phyloP scores from a whole-genome alignment of 768 basidiomycete species.

The Lentinula lateritia region DNA sequence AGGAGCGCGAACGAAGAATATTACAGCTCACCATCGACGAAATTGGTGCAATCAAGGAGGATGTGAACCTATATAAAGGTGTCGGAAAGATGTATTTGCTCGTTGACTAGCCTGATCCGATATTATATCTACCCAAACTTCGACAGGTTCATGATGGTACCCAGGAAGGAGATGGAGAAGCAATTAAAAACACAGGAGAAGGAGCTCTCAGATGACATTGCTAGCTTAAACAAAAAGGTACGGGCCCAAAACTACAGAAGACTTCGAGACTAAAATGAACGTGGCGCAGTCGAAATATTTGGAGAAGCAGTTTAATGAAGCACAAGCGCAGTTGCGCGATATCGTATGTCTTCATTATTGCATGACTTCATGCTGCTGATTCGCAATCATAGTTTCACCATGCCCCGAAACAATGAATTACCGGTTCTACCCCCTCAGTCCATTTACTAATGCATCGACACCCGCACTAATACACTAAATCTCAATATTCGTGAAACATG shows the following conservation, averaged over 20 bases:
- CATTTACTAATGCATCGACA: no score
- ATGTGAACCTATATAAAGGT: conserved; percentile 86
- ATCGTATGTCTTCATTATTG: conserved; percentile 49
- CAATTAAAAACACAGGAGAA: conserved; percentile 76
- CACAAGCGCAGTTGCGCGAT: conserved; percentile 80
- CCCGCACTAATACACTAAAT: no score
- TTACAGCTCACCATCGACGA: conserved; percentile 87
- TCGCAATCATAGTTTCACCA: conserved; percentile 48
- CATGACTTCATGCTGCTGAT: background rate
- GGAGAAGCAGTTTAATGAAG: conserved; percentile 91
- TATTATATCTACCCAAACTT: background rate
- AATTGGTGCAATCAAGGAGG: conserved; percentile 60
- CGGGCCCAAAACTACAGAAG: no score
- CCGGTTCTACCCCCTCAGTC: no score
- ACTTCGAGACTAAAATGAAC: background rate
- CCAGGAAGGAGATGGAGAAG: conserved; percentile 71
- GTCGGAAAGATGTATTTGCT: conserved; percentile 84
- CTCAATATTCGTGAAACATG: no score
- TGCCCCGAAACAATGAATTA: conserved; percentile 22
- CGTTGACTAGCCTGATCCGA: background rate
- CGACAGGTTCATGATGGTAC: conserved; percentile 85
- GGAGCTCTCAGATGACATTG: conserved; percentile 78
- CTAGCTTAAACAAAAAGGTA: conserved; percentile 83
- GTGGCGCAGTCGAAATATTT: conserved; percentile 71
- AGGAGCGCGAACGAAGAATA: conserved; percentile 87